These are phyloP conservation scores for Hypoxylon trugodes DNA, from an alignment of 495 filamentous ascomycete genomes.

Conservation along the genomic window DNA sequence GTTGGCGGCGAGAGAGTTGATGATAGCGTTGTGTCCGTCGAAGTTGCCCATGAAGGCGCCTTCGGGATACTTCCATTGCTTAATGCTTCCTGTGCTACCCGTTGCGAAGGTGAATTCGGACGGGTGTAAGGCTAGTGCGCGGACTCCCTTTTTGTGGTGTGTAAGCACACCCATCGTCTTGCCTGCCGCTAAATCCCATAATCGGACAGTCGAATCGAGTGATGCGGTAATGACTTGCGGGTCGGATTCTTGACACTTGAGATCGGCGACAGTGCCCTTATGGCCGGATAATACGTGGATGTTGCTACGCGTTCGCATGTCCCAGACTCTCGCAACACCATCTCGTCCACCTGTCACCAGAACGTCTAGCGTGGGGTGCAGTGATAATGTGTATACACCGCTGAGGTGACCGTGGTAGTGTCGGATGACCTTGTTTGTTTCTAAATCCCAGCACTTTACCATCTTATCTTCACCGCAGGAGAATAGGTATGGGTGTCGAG, in stretches of 20 bases:
- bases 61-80: constrained; percentile 99
- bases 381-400: constrained; percentile 89
- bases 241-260: constrained; percentile 95
- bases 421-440: constrained; percentile 97
- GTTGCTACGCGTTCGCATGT: constrained; percentile 96
- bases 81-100: constrained; percentile 91
- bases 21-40: constrained; percentile 93
- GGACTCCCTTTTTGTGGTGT: constrained; percentile 97
- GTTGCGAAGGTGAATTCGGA: constrained; percentile 96
- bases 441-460: constrained; percentile 99
- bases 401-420: constrained; percentile 98
- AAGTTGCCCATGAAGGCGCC: constrained; percentile 99
- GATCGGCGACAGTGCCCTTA: constrained; percentile 83
- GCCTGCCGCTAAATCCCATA: constrained; percentile 96
- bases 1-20: constrained; percentile 93
- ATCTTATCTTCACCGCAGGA: constrained; percentile 99
- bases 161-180: constrained; percentile 96
- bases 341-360: constrained; percentile 95
- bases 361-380: constrained; percentile 94
- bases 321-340: constrained; percentile 94
- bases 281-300: constrained; percentile 93
- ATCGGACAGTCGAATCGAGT: constrained; percentile 87
- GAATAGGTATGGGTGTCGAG: constrained; percentile 95
- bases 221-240: constrained; percentile 94
- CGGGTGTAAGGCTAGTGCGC: constrained; percentile 85